A percentile compares a stretch with the other conserved stretches of the same genome.
Evolutionary conservation across 2,329 filamentous ascomycete genomes (phyloP).

Genomic region (Paracorniculantispora psalliotae): DNA sequence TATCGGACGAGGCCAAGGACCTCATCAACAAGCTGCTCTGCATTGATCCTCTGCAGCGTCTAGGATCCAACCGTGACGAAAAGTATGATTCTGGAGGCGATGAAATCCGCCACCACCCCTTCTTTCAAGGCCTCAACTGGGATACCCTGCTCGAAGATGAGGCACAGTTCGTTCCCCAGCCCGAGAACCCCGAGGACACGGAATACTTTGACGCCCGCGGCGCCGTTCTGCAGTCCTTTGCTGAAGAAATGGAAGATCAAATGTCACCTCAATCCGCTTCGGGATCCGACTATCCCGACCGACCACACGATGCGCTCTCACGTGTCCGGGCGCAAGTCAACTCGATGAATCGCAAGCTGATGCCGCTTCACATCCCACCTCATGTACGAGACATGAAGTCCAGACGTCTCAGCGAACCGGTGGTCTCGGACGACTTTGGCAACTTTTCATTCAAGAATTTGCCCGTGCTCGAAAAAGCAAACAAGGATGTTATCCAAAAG

Average conservation of each 20-base stretch:
- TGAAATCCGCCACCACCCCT: constrained; percentile 83
- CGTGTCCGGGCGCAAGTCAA: constrained; percentile 83
- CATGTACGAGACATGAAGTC: constrained; percentile 90
- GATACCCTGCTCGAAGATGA: constrained; percentile 88
- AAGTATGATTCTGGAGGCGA: constrained; percentile 79
- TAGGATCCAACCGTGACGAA: constrained; percentile 82
- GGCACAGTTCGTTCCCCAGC: constrained; percentile 88
- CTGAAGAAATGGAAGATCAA: constrained; percentile 91
- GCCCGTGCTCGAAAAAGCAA: constrained; percentile 92
- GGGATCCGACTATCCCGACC: constrained; percentile 73
- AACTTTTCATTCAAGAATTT: constrained; percentile 97
- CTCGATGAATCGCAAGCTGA: constrained; percentile 80
- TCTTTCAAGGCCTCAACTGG: constrained; percentile 88
- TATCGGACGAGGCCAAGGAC: constrained; percentile 86
- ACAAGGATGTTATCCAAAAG: constrained; percentile 98
- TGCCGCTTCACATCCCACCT: constrained; percentile 93
- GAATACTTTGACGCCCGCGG: constrained; percentile 95
- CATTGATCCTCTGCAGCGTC: constrained; percentile 71
- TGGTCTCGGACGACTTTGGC: constrained; percentile 87
- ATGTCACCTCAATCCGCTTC: constrained; percentile 66
- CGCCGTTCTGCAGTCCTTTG: constrained; percentile 86
- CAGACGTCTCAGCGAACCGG: constrained; percentile 84
- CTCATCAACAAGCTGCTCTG: constrained; percentile 90
- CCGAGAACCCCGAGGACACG: constrained; percentile 92
- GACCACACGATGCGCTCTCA: constrained; percentile 91